These are phyloP conservation scores for Picea abies DNA, from an alignment of 83 land plant genomes.

Conservation along the genomic window DNA sequence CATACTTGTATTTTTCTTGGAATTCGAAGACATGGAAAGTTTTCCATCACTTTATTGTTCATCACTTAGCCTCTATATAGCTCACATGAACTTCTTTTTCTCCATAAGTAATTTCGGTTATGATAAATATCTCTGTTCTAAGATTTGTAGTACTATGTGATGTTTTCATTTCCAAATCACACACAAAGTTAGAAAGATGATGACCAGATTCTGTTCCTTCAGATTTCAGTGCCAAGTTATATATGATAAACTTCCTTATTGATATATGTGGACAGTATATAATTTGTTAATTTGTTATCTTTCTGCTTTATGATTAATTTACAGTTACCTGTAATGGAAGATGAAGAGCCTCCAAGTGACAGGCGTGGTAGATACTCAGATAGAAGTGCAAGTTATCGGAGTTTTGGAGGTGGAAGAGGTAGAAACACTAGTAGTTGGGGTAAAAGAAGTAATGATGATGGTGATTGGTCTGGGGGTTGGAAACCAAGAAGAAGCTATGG, in stretches of 20 bases:
- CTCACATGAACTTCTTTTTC: background rate
- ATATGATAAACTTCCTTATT: background rate
- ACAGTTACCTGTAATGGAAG: slow-evolving; percentile 75
- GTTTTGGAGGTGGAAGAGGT: slow-evolving; percentile 26
- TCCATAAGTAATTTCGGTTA: background rate
- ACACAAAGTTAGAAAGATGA: background rate
- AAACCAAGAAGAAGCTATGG: slow-evolving; percentile 27
- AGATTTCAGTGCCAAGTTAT: background rate
- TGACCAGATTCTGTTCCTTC: background rate
- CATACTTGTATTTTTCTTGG: too few species aligned
- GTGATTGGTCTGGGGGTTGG: background rate
- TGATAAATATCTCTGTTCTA: background rate
- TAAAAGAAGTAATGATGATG: slow-evolving; percentile 22
- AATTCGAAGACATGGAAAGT: too few species aligned
- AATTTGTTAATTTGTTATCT: background rate
- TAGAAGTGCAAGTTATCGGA: slow-evolving; percentile 30
- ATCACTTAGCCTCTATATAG: background rate
- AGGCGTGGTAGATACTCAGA: slow-evolving; percentile 54
- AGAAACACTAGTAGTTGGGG: slow-evolving; percentile 32
- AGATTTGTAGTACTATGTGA: background rate
- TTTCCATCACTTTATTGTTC: background rate
- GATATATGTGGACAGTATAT: background rate
- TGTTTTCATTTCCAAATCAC: background rate
- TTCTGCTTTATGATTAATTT: background rate
- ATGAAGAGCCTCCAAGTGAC: slow-evolving; percentile 66